Conservation (phyloP, 1,284 basidiomycete species). For the Puccinia triticina region DNA sequence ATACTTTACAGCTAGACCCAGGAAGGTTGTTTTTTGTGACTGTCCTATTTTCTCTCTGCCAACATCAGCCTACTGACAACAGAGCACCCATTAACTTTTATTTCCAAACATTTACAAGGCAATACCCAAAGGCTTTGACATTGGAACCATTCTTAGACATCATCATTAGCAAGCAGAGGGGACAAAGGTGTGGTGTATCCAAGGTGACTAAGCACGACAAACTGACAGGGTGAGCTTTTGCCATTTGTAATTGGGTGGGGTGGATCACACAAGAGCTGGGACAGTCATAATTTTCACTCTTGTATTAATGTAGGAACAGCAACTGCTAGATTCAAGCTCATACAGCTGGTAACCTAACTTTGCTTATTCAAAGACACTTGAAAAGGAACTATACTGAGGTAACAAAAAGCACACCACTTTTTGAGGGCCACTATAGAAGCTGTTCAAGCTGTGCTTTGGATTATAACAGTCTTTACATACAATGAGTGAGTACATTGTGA, state of each 20-base stretch:
- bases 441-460: neutral
- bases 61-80: too few relatives aligned
- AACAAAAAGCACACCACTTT: neutral
- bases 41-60: too few relatives aligned
- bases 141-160: too few relatives aligned
- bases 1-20: too few relatives aligned
- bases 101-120: too few relatives aligned
- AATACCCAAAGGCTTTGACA: too few relatives aligned
- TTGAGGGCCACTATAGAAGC: conserved; percentile 1
- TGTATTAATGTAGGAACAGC: neutral
- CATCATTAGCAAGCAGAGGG: neutral
- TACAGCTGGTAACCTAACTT: too few relatives aligned
- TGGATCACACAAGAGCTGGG: neutral
- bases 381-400: neutral
- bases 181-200: too few relatives aligned
- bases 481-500: too few relatives aligned
- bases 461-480: neutral
- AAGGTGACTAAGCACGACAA: neutral
- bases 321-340: neutral
- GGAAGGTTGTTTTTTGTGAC: too few relatives aligned
- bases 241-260: neutral
- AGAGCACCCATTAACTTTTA: too few relatives aligned
- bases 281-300: neutral
- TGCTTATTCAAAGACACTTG: neutral
- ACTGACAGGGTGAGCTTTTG: neutral